These are phyloP conservation scores for Colletotrichum paranaense DNA, from an alignment of 2,329 filamentous ascomycete genomes.

Conservation along the genomic window DNA sequence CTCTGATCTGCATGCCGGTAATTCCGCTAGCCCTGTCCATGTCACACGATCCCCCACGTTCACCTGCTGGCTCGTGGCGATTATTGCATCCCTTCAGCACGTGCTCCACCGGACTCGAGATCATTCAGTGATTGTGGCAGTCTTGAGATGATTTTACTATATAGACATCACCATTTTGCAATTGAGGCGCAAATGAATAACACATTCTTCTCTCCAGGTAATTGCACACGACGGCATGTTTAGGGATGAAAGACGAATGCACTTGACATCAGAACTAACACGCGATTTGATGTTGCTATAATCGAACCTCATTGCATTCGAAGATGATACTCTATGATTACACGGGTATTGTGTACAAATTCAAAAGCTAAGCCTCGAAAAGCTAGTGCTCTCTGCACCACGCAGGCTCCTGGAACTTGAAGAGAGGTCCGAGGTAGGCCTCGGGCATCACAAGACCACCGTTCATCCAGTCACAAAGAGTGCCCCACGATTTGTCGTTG, in stretches of 20 bases:
- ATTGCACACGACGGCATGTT: too few relatives aligned
- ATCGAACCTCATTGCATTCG: too few relatives aligned
- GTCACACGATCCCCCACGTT: background rate
- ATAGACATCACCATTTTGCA: background rate
- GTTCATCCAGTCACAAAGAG: constrained; percentile 36
- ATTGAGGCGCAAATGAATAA: too few relatives aligned
- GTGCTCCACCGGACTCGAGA: background rate
- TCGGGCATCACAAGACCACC: constrained; percentile 38
- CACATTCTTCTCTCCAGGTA: too few relatives aligned
- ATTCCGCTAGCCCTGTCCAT: background rate
- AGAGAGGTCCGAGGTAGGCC: constrained; percentile 41
- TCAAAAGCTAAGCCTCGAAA: background rate
- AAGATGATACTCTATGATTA: too few relatives aligned
- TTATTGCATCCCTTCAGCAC: background rate
- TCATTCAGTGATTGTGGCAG: background rate
- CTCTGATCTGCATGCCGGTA: background rate
- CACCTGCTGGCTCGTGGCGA: background rate
- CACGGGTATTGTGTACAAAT: background rate
- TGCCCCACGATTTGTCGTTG: constrained; percentile 38
- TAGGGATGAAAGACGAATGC: too few relatives aligned
- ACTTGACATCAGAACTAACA: too few relatives aligned
- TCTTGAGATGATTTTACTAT: background rate
- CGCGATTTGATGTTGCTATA: too few relatives aligned
- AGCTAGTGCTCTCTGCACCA: constrained; percentile 16
- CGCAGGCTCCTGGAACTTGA: constrained; percentile 5